Conservation (phyloP, 106 monocot species). For the Acorus gramineus region DNA sequence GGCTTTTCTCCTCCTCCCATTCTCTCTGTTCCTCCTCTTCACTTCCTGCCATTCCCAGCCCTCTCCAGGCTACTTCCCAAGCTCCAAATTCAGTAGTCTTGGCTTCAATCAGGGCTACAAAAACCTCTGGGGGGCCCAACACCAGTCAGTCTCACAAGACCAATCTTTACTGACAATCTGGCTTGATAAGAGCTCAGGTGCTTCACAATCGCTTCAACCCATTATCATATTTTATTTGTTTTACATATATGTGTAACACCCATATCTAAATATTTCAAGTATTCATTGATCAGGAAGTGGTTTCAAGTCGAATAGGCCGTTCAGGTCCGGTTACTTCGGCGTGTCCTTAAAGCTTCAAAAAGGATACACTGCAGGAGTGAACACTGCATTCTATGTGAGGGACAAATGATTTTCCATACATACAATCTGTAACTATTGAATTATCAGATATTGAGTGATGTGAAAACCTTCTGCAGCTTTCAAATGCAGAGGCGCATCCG, state of each 20-base stretch:
- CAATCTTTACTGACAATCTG: slow-evolving; percentile 39
- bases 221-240: no score
- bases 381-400: slow-evolving; percentile 62
- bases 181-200: slow-evolving; percentile 54
- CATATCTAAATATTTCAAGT: no score
- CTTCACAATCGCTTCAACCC: background rate
- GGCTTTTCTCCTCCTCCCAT: background rate
- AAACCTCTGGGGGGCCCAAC: slow-evolving; percentile 47
- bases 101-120: slow-evolving; percentile 34
- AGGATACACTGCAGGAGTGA: slow-evolving; percentile 78
- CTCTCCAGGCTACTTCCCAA: slow-evolving; percentile 67
- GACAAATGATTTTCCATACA: background rate
- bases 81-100: slow-evolving; percentile 20
- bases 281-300: slow-evolving; percentile 30
- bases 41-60: slow-evolving; percentile 32
- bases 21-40: slow-evolving; percentile 5
- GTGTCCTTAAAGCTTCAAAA: slow-evolving; percentile 53
- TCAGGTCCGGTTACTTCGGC: slow-evolving; percentile 51
- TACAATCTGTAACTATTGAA: background rate
- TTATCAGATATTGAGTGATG: background rate
- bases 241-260: background rate
- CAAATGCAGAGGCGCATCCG: slow-evolving; percentile 56
- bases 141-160: slow-evolving; percentile 36
- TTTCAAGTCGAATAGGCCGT: slow-evolving; percentile 55
- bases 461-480: slow-evolving; percentile 18